Base-by-base conservation (phyloP, 176 grass and related monocot genomes). In the Aegilops longissima region DNA sequence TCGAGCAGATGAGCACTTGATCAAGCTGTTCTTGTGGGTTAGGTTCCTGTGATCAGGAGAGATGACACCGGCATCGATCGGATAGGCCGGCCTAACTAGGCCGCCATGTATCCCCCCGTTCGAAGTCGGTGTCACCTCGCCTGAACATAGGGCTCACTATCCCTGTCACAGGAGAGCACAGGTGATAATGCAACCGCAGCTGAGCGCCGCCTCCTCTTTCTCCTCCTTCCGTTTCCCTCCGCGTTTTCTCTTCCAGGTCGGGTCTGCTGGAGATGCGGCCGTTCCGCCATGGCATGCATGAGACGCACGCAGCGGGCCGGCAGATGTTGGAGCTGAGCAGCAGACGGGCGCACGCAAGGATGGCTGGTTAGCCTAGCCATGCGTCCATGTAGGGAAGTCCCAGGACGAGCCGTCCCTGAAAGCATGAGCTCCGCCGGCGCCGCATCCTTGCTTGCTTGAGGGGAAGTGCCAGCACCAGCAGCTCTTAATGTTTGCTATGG, bases 31-130 rank as follows among this genome's bases (percentile, higher is more conserved):
- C 40, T 65, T 78, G 66, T 70, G 68, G 89, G 59, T 44, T 81
- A 39, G 70, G 56, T 56, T 45, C 80, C 92, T 88, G 69, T 69
- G 88, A 1, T 90, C 92, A 93, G 92, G 92, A 90, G 86, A 93
- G 92, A 93, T 93, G 92, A 90, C 88, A 93, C 92, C 92, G 66
- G 36, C 73, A 3, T 58, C 79, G 9, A 6, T 18, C 51, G 2
- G 51, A 54, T 18, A 16, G 51, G 51, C 16, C 51, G 51, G 51
- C 51, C 5, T 54, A 6, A 54, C 51, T 1, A 18, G 51, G 16
- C 34, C 4, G 33, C 47, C 49, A 52, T 52, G 30, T 3, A 18
- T 25, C 51, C 27, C 5, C 25, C 80, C 9, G 44, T 73, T 61
- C 27, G 82, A 72, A 71, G 82, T 18, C 0, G 88, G 86, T 90